phyloP scores from a whole-genome alignment of 208 protist species.

The Trypanosoma avium region DNA sequence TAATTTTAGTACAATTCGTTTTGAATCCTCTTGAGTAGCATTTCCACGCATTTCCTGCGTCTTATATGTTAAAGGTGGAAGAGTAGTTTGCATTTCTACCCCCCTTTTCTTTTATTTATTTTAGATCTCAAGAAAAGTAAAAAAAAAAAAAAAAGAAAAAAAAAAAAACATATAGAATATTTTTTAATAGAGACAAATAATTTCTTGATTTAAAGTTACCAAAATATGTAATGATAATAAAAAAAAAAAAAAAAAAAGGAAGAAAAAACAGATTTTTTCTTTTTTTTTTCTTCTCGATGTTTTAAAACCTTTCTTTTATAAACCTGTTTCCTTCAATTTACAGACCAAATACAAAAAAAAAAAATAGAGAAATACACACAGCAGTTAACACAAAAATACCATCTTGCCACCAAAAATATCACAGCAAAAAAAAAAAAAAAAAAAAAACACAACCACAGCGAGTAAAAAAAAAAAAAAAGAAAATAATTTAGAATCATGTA shows the following conservation, averaged over 20 bases:
- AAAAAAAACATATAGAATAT: constrained; percentile 1
- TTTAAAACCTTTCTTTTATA: no score
- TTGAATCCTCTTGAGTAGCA: not conserved
- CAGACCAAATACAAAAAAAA: no score
- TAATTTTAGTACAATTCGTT: not conserved
- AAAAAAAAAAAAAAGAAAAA: constrained; percentile 28
- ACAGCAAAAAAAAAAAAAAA: no score
- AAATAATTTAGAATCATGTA: not conserved
- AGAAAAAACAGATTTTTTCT: no score
- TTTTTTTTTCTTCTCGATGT: no score
- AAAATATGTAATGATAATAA: not conserved
- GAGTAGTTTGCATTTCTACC: not conserved
- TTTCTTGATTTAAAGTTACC: not conserved
- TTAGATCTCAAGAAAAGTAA: not conserved
- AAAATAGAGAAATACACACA: no score
- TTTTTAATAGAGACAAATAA: constrained; percentile 13
- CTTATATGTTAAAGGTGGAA: not conserved
- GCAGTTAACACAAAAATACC: no score
- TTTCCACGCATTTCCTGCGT: not conserved
- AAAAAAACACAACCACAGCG: no score
- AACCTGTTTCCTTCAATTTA: no score
- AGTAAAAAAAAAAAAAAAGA: constrained; percentile 10
- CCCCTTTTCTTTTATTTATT: not conserved
- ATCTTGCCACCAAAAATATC: no score
- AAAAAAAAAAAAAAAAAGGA: constrained; percentile 15